Percentiles rank a stretch among this genome's conserved stretches.
Evolutionary conservation across 768 basidiomycete species (phyloP).

Genomic region (Xerocomellus intermedius): DNA sequence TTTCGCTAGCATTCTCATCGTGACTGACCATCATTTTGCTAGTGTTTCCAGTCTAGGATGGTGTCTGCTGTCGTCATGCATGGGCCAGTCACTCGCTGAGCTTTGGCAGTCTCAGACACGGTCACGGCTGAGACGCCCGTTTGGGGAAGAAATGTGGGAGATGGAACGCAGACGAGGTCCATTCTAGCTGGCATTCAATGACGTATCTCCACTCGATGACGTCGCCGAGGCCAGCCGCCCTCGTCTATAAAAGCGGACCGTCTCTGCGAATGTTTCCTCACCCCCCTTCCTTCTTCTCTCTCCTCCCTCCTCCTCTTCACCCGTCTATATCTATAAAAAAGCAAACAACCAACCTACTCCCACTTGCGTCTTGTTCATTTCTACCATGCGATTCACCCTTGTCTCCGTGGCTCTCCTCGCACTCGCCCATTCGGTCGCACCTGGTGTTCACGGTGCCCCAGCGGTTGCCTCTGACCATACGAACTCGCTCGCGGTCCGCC

Average conservation of each 20-base stretch:
- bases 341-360: constrained; percentile 16
- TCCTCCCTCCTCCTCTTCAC: constrained; percentile 1
- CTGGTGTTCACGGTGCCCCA: constrained; percentile 19
- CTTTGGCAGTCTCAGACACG: constrained; percentile 40
- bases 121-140: constrained; percentile 22
- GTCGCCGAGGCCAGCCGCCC: constrained; percentile 9
- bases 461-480: not conserved
- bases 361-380: constrained; percentile 22
- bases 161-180: constrained; percentile 46
- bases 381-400: constrained; percentile 25
- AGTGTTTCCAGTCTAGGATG: constrained; percentile 55
- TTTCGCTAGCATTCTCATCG: not conserved
- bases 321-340: constrained; percentile 16
- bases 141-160: constrained; percentile 57
- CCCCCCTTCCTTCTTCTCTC: constrained; percentile 12
- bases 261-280: not conserved
- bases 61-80: constrained; percentile 68
- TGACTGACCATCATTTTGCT: constrained; percentile 1
- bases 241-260: constrained; percentile 19
- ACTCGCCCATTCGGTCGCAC: constrained; percentile 12
- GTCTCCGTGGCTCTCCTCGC: constrained; percentile 20
- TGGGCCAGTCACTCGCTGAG: constrained; percentile 49
- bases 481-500: constrained; percentile 6
- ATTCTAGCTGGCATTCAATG: constrained; percentile 21
- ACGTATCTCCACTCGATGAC: constrained; percentile 7